Evolutionary conservation across 2,329 filamentous ascomycete genomes (phyloP), one percentile per base, ranked within the genome.

Genomic region (Trichoderma sp.): DNA sequence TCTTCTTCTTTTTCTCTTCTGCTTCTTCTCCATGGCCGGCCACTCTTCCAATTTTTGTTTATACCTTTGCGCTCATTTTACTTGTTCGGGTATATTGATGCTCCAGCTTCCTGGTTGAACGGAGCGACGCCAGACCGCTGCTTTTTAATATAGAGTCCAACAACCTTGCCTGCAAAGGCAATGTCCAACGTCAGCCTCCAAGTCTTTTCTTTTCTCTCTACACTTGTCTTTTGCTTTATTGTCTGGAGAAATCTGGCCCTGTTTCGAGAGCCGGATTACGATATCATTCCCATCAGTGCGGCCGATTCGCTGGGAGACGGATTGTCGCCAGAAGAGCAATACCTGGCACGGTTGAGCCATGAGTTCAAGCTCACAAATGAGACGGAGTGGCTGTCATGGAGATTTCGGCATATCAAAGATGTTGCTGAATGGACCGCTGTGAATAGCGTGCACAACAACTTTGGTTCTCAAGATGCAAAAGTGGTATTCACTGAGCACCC

Each of bases 301-400:
- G 40, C 40, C 14, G 27, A 29, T n/a, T 62, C 62, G 21, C 49
- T 40, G 5, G 62, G 33, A 27, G 49, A 65, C 29, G 62, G 62
- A 57, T 60, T 73, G 4, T 71, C 75, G 7, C 73, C 76, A 14
- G 77, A 81, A 71, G 79, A 79, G 14, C 73, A 77, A 63, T 79
- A 79, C 65, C 62, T 80, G 37, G 73, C 74, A 29, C 72, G 77
- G 4, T 66, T 80, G 13, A 74, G 70, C 24, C 73, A 72, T 8
- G 72, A 72, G 4, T 75, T 76, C 37, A 72, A 74, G 8, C 72
- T 80, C 29, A 76, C 77, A 5, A 75, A 78, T 11, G 71, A 77
- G 49, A 77, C 77, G 2, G 73, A 74, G 21, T 81, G 79, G 79
- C 73, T 75, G 49, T 76, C 77, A 2, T 79, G 78, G 78, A 75